Conservation (phyloP, 2,329 filamentous ascomycete genomes). For the Canariomyces notabilis region DNA sequence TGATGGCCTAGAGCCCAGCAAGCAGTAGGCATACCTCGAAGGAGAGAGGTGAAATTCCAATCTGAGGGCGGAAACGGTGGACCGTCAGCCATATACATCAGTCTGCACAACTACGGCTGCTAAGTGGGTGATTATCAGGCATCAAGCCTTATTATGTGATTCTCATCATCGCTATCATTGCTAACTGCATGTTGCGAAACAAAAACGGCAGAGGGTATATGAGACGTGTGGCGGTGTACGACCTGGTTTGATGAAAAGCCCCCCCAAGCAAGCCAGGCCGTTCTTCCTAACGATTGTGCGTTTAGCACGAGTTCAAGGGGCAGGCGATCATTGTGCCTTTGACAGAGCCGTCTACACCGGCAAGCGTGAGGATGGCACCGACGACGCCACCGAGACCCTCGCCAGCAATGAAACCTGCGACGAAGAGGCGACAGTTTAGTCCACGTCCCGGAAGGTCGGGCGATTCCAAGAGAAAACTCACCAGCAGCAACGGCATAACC, state of each 20-base stretch:
- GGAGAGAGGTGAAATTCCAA: no score
- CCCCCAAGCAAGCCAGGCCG: no score
- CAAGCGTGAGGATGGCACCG: constrained; percentile 24
- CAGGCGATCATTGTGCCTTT: constrained; percentile 24
- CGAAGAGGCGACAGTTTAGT: constrained; percentile 25
- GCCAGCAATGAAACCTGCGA: constrained; percentile 56
- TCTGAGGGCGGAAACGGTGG: no score
- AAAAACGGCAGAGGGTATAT: constrained; percentile 1
- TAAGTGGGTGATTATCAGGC: constrained; percentile 6
- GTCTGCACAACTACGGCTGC: no score
- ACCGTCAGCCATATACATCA: no score
- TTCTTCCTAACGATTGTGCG: not conserved
- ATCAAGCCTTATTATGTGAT: constrained; percentile 5
- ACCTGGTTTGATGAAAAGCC: no score
- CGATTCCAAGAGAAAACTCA: constrained; percentile 12
- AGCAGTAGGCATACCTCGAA: no score
- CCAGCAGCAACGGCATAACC: constrained; percentile 49
- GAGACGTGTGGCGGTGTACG: not conserved
- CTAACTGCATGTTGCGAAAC: not conserved
- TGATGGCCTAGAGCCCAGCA: no score
- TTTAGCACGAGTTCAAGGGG: constrained; percentile 23
- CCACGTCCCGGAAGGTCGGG: not conserved
- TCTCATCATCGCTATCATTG: constrained; percentile 11
- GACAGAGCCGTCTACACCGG: constrained; percentile 20
- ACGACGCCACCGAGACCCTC: constrained; percentile 61